phyloP scores from a whole-genome alignment of 2,329 filamentous ascomycete genomes.

The Nemania diffusa region DNA sequence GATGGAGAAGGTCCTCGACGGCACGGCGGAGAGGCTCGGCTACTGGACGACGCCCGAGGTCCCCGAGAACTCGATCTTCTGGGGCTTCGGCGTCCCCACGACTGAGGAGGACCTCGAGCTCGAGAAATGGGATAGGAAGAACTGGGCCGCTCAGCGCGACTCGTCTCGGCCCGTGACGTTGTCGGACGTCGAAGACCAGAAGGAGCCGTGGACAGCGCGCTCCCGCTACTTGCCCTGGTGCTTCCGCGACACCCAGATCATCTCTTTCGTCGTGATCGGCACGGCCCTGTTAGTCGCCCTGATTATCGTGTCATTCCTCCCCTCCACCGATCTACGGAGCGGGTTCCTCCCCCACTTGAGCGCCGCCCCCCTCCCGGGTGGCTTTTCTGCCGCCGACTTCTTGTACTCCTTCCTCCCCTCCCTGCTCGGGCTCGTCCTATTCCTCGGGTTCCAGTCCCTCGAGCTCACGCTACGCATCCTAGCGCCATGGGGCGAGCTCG shows the following conservation, averaged over 20 bases:
- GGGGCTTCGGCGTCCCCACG: constrained; percentile 55
- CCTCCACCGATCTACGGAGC: constrained; percentile 68
- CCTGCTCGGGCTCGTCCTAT: constrained; percentile 72
- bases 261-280: constrained; percentile 71
- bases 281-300: constrained; percentile 74
- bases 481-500: constrained; percentile 74
- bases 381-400: constrained; percentile 89
- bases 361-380: constrained; percentile 67
- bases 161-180: constrained; percentile 35
- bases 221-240: constrained; percentile 82
- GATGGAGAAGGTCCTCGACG: constrained; percentile 65
- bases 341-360: constrained; percentile 79
- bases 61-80: constrained; percentile 73
- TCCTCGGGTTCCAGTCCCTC: constrained; percentile 73
- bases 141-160: constrained; percentile 48
- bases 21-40: constrained; percentile 77
- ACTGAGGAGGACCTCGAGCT: constrained; percentile 42
- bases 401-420: constrained; percentile 82
- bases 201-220: constrained; percentile 64
- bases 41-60: constrained; percentile 81
- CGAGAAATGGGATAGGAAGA: constrained; percentile 41
- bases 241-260: constrained; percentile 72
- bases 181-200: constrained; percentile 59
- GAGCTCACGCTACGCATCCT: constrained; percentile 74
- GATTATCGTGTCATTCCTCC: constrained; percentile 81